Base-by-base conservation (phyloP, 192 early-diverging fungal species). In the Spizellomyces sp. region DNA sequence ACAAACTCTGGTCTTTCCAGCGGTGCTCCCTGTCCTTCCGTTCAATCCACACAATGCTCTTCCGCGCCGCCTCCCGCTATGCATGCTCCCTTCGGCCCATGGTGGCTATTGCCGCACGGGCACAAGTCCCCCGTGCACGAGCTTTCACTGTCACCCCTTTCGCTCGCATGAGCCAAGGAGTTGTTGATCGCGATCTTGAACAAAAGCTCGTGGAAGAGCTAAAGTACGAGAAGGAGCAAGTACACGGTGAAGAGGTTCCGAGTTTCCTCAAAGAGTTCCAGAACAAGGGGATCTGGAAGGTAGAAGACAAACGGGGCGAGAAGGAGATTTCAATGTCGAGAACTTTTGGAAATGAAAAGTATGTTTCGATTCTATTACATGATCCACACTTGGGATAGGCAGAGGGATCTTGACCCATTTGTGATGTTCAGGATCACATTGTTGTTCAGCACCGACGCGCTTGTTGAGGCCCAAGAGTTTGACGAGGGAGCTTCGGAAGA, bases 331-430 rank as follows among this genome's bases (percentile, higher is more conserved):
- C 73, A 41, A 75, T 99, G 71, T 87, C 88, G 15, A 86, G 94
- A 75, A 90, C 88, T 64, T 95, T 95, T 80, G 95, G 94, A 54
- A 91, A 87, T 76, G 96, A 99, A 81, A 90, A 87, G 90, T 92
- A 83, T 75, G 86, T 77, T 1, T 47, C 15, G 5, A 56, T 0
- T 4, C 48, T 8, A 4, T n/a, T 15, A 9, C 3, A 3, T 19
- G 0, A 12, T 5, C 12, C 22, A 44, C 5, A 45, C 47, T 41
- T 4, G 22, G 1, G 36, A 2, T 9, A 8, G 3, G 43, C 45
- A 12, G 14, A 45, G 9, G 17, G 17, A 60, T 69, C 14, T 15
- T 42, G 14, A 36, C 3, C 27, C 27, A 36, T 36, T 36, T 70
- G 8, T 5, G 45, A 7, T n/a, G 22, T 14, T 12, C 77, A 92